phyloP scores from a whole-genome alignment of 225 moss, liverwort and hornwort species.

The Rhytidiadelphus loreus region DNA sequence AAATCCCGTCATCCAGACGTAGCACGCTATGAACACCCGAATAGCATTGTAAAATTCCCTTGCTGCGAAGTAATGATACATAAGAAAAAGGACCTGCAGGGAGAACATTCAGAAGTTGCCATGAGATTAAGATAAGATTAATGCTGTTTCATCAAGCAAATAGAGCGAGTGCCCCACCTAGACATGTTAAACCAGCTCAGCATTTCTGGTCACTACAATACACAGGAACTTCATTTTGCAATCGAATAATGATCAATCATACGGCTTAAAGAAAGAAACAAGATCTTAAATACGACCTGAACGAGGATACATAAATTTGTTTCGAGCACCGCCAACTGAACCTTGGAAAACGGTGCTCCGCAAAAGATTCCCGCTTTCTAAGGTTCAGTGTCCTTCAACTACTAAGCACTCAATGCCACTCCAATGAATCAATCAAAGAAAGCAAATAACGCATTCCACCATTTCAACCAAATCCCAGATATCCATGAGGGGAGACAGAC shows the following conservation, averaged over 20 bases:
- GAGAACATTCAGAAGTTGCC: neutral
- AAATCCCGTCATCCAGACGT: conserved; percentile 99
- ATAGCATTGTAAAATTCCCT: conserved; percentile 97
- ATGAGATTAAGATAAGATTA: neutral
- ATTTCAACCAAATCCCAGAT: neutral
- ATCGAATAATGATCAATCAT: neutral
- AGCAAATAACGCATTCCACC: neutral
- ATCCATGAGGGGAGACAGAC: conserved; percentile 11
- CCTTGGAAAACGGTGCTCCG: neutral
- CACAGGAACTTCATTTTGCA: neutral
- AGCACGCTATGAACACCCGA: conserved; percentile 87
- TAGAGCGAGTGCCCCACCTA: neutral
- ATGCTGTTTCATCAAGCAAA: neutral
- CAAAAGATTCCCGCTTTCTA: neutral
- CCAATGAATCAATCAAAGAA: neutral
- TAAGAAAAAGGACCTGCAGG: conserved; percentile 77
- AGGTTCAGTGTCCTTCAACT: neutral
- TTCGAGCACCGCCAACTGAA: neutral
- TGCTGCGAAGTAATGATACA: conserved; percentile 96
- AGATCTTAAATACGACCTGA: neutral
- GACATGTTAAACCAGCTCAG: neutral
- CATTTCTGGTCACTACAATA: neutral
- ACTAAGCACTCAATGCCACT: neutral
- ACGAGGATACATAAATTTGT: neutral
- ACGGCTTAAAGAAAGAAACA: neutral